These are phyloP conservation scores for Mycosarcoma maydis DNA, from an alignment of 1,284 basidiomycete species.

Conservation along the genomic window DNA sequence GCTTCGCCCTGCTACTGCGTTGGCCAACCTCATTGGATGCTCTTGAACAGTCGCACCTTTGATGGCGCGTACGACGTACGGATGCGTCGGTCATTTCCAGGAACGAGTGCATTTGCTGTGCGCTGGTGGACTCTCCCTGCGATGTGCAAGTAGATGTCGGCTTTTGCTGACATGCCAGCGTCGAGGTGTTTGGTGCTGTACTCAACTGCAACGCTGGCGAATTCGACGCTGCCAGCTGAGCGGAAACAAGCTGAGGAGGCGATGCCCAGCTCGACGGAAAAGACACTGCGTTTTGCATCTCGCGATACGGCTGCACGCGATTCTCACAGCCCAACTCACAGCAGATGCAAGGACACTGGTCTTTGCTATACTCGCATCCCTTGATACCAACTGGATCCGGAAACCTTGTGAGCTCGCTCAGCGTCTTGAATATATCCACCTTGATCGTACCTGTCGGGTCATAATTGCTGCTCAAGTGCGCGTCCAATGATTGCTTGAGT, in stretches of 20 bases:
- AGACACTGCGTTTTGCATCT: neutral
- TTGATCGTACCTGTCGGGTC: conserved; percentile 29
- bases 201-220: neutral
- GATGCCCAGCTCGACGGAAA: neutral
- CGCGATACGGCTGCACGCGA: conserved; percentile 6
- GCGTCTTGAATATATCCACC: conserved; percentile 20
- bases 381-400: conserved; percentile 19
- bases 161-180: neutral
- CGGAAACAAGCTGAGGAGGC: neutral
- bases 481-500: neutral
- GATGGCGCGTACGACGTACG: neutral
- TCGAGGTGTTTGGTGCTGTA: neutral
- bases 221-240: neutral
- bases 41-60: neutral
- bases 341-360: conserved; percentile 35
- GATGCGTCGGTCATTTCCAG: conserved; percentile 14
- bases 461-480: conserved; percentile 16
- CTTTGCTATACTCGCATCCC: neutral
- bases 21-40: neutral
- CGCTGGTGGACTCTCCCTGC: neutral
- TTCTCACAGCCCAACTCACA: conserved; percentile 18
- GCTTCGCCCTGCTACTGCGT: neutral
- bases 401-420: conserved; percentile 25
- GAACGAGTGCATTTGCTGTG: conserved; percentile 6
- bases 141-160: neutral